These are phyloP conservation scores for Rhodocollybia butyracea DNA, from an alignment of 768 basidiomycete genomes.

Conservation along the genomic window DNA sequence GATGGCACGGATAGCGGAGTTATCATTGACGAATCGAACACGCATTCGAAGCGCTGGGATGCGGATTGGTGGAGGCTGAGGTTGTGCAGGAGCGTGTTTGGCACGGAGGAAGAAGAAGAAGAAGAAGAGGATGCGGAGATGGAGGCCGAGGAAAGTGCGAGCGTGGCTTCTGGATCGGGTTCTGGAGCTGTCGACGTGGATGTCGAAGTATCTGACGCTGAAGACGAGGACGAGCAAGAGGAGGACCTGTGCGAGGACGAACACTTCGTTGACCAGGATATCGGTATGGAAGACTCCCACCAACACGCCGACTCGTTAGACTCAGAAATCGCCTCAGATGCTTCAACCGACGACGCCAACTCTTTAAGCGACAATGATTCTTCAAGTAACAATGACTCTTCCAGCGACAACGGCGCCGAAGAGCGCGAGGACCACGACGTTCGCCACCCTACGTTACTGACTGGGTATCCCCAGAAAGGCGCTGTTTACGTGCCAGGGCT, in stretches of 20 bases:
- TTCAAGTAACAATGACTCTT: too few relatives aligned
- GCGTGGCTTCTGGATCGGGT: too few relatives aligned
- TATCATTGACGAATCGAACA: too few relatives aligned
- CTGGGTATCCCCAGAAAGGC: slow-evolving; percentile 12
- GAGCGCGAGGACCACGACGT: not conserved
- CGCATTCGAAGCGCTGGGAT: slow-evolving; percentile 53
- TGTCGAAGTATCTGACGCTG: not conserved
- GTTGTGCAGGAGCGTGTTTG: slow-evolving; percentile 26
- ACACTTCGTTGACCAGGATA: too few relatives aligned
- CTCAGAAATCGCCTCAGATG: not conserved
- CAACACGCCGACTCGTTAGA: too few relatives aligned
- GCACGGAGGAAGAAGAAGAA: not conserved
- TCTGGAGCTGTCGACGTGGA: too few relatives aligned
- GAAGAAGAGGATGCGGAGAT: not conserved
- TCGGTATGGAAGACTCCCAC: too few relatives aligned
- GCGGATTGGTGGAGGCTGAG: slow-evolving; percentile 54
- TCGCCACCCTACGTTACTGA: not conserved
- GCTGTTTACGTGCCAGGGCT: slow-evolving; percentile 40
- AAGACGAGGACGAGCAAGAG: not conserved
- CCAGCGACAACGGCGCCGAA: not conserved
- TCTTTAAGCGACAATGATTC: not conserved
- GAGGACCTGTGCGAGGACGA: too few relatives aligned
- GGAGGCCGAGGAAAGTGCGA: not conserved
- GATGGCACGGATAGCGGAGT: too few relatives aligned
- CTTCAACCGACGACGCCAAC: not conserved